These are phyloP conservation scores for Musa schizocarpa DNA, from an alignment of 176 grass and related monocot species.

Conservation along the genomic window DNA sequence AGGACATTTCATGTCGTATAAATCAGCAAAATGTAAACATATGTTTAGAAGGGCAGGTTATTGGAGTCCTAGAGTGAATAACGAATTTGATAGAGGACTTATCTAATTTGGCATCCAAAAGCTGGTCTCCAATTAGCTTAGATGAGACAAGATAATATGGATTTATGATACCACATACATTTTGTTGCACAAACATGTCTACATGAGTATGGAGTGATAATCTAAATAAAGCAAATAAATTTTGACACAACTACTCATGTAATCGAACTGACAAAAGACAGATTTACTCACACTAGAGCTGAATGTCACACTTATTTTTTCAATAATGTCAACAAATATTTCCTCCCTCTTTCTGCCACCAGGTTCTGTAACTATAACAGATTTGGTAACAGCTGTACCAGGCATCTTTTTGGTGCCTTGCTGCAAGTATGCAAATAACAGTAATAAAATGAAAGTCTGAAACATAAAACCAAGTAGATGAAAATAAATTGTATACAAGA, in stretches of 20 bases:
- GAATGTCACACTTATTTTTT: slow-evolving; percentile 99
- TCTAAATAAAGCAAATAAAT: neutral
- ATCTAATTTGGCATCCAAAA: neutral
- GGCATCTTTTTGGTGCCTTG: slow-evolving; percentile 96
- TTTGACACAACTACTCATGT: neutral
- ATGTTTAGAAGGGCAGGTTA: too few relatives aligned
- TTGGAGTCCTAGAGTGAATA: too few relatives aligned
- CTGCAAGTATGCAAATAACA: slow-evolving; percentile 48
- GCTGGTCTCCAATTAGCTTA: too few relatives aligned
- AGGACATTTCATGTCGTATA: too few relatives aligned
- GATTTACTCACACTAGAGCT: slow-evolving; percentile 78
- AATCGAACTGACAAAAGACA: neutral
- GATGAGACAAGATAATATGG: too few relatives aligned
- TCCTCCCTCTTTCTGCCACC: slow-evolving; percentile 96
- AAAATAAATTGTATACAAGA: neutral
- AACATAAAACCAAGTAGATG: neutral
- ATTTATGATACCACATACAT: too few relatives aligned
- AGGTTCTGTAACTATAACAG: slow-evolving; percentile 76
- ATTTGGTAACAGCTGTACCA: slow-evolving; percentile 98
- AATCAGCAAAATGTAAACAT: too few relatives aligned
- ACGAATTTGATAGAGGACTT: too few relatives aligned
- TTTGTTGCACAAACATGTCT: neutral
- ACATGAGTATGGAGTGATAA: neutral
- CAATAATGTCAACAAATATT: slow-evolving; percentile 99
- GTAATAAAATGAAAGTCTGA: slow-evolving; percentile 7